Base-by-base conservation (phyloP, 441 rosid genomes). In the Macaranga tanarius region DNA sequence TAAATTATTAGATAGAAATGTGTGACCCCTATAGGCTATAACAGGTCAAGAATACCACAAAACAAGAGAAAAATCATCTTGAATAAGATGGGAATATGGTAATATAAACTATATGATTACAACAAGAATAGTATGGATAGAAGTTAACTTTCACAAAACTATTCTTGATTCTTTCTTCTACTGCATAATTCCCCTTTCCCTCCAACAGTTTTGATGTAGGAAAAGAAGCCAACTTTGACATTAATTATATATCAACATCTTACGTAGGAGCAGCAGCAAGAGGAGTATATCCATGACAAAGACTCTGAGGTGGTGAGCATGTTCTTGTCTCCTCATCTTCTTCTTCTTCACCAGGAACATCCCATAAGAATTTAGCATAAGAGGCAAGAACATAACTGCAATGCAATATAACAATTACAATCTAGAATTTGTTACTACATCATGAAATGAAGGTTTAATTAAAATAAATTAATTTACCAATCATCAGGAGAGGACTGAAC, bases 361-460 rank as follows among this genome's bases (percentile, higher is more conserved):
- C 89, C 97, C 93, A 88, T 7, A 88, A 83, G 77, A 87, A 88
- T 59, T 82, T 83, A 77, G 95, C 95, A 80, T 87, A 87, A 3
- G 91, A 86, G 11, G 91, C 95, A 68, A 84, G 89, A 71, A 87
- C 89, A 79, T 86, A 58, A 71, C 95, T 88, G 86, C 80, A 77
- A 69, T 50, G 60, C 55, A 60, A 75, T 57, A 5, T 8, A 64
- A 13, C 42, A 65, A 55, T 25, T 62, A 34, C 0, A n/a, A n/a
- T 34, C 6, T 4, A 34, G 38, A 5, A 34, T 34, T 34, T n/a
- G n/a, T 0, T 34, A 34, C 6, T 34, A 3, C 38, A 34, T 7
- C 38, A 34, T 34, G 38, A 34, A 0, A 34, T 34, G 38, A 34
- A 34, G 38, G 38, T 4, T 34, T 34, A 34, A 34, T 4, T 4